Conservation (phyloP, 1,139 yeast genomes). For the Magnusiomyces tetraspermus region DNA sequence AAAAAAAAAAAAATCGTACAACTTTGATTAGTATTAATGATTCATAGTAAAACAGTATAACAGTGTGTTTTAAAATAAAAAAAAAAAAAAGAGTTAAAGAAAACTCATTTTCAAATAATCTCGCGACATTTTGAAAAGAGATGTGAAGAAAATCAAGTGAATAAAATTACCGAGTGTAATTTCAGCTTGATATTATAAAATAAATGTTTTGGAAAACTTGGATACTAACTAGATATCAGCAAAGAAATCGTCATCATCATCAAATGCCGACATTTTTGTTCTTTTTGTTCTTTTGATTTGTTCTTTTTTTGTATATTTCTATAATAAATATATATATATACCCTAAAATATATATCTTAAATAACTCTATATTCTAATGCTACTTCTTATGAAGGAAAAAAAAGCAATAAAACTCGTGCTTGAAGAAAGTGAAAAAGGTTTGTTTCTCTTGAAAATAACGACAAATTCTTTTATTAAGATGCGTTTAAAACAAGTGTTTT, state of each 20-base stretch:
- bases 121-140: no score
- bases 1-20: neutral
- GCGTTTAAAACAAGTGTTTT: neutral
- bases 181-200: no score
- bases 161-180: neutral
- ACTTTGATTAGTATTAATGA: neutral
- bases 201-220: neutral
- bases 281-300: no score
- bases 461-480: neutral
- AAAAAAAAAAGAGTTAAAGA: neutral
- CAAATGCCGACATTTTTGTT: constrained; percentile 56
- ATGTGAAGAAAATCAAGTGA: no score
- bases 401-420: no score
- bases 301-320: constrained; percentile 5
- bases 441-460: no score
- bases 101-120: no score
- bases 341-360: constrained; percentile 14
- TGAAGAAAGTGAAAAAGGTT: no score
- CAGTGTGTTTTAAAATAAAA: neutral
- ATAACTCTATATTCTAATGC: constrained; percentile 4
- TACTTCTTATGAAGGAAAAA: no score
- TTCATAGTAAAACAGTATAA: neutral
- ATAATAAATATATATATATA: no score
- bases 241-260: constrained; percentile 74
- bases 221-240: constrained; percentile 54